Base-by-base conservation (phyloP, 1,284 basidiomycete genomes). In the Apiotrichum veenhuisii region DNA sequence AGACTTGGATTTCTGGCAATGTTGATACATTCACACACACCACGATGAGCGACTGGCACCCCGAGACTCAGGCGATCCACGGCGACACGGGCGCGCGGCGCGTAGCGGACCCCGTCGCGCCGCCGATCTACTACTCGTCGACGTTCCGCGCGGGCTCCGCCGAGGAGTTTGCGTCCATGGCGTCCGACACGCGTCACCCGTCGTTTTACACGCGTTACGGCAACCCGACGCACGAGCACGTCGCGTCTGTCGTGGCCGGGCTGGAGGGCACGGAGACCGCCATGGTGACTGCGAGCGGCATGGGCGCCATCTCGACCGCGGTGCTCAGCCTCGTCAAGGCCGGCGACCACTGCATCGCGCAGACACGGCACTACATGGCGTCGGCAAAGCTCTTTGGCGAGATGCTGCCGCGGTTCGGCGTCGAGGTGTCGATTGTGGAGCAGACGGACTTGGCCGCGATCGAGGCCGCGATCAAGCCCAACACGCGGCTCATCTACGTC, bases 161-260 rank as follows among this genome's bases (percentile, higher is more conserved):
- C 1, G 47, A 26, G 22, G 22, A 54, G 34, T 58, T 58, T 30
- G 56, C 56, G 15, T 20, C 22, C 15, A 58, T 58, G 56, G 56
- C 56, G 15, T 46, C 40, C 20, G 37, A 50, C 14, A 17, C 47
- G 26, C 47, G 56, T 17, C 56, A 58, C 25, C 36, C 52, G 3
- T 37, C 42, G 22, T 58, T 58, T 43, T 58, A 58, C 56, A 58
- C 56, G 42, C 52, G 56, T 7, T 58, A 58, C 48, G 56, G 56
- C 36, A 58, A 58, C 56, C 56, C 56, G 30, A 58, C 52, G n/a
- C 56, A 58, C 52, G 56, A 54, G 52, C 52, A 51, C 26, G 56
- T 48, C 7, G 56, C 56, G 1, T 22, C 42, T 1, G 56, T 58
- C 37, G 47, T 58, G 11, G 56, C 56, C 5, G 48, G 52, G 23